Base-by-base conservation (phyloP, 2,329 filamentous ascomycete genomes). In the Thielaviopsis ethacetica region DNA sequence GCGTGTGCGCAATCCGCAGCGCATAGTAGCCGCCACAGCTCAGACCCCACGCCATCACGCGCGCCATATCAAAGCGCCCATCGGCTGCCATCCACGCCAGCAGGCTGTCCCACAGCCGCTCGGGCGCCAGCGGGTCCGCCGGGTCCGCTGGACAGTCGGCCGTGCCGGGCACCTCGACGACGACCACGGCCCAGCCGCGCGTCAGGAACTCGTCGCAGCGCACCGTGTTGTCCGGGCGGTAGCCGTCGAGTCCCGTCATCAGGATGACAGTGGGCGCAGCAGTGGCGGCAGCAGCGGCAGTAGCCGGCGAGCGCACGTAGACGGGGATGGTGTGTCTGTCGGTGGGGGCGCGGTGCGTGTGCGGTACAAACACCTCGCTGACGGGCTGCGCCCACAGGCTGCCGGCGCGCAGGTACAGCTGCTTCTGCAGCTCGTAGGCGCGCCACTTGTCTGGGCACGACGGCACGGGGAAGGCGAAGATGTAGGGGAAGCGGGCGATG, bases 21-120 rank as follows among this genome's bases (percentile, higher is more conserved):
- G 83, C 83, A 68, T 86, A 85, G 72, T 85, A 86, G 0, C 83
- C 83, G 30, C 84, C 84, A 0, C 78, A 75, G 63, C 79, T 83
- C 38, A 86, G 70, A 0, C 83, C 84, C 83, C 83, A 86, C 53
- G 76, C 78, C 62, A 82, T 68, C 7, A 87, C 70, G 38, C 73
- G 75, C 1, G 65, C 64, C 74, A 78, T 78, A 66, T 86, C 76
- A 64, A 85, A 81, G 30, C 71, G 66, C 1, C 71, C 69, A 55
- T 78, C 70, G 2, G 66, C 60, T 1, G 66, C 69, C 73, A 84
- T 71, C 77, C 82, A 86, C 38, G 76, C 76, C 3, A 87, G 68
- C 30, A 86, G 70, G 62, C 78, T 82, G 30, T 75, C 75, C 76
- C 81, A 84, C 47, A 86, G 68, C 2, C 84, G 73, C 65, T 87